Base-by-base conservation (phyloP, 2,329 filamentous ascomycete genomes). In the Fusarium nygamai region DNA sequence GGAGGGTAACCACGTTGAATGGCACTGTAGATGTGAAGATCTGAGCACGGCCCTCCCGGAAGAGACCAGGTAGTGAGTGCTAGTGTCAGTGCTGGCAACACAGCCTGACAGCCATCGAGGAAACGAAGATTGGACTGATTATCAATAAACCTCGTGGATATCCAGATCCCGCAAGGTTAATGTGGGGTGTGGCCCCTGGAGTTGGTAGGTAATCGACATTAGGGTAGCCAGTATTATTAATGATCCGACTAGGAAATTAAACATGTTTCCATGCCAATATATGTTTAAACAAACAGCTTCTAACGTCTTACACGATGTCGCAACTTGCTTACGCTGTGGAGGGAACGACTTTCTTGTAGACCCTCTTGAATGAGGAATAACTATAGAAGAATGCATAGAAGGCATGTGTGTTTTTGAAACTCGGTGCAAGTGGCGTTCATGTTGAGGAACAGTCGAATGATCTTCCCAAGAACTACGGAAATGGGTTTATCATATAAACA, bases 361-460 rank as follows among this genome's bases (percentile, higher is more conserved):
- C 20, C 41, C 19, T 60, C 8, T 27, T 19, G 27, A 24, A 33
- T 29, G 44, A 36, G 27, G 5, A 38, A 57, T n/a, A 29, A 24
- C 14, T 36, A 43, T 34, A 64, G 39, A 48, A 50, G 27, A 59
- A 48, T 13, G 34, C 22, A 7, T 39, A 24, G 27, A 29, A 46
- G 16, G 22, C 29, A 27, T 17, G 11, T 24, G 13, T 17, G 16
- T 66, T 47, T 33, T 27, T 27, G 29, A 64, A 7, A 27, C 29
- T 54, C 27, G 8, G 12, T 31, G 31, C 11, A 29, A 44, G 39
- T 38, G 12, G n/a, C 17, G 38, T 51, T 54, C 53, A 47, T 63
- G 50, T 66, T 65, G 60, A 38, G 56, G 29, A 75, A 63, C 44
- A 47, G 58, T 70, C 59, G 65, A 73, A 65, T 62, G 69, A 75